Evolutionary conservation across 495 filamentous ascomycete genomes (phyloP).

Genomic region (Aspergillus indologenus): DNA sequence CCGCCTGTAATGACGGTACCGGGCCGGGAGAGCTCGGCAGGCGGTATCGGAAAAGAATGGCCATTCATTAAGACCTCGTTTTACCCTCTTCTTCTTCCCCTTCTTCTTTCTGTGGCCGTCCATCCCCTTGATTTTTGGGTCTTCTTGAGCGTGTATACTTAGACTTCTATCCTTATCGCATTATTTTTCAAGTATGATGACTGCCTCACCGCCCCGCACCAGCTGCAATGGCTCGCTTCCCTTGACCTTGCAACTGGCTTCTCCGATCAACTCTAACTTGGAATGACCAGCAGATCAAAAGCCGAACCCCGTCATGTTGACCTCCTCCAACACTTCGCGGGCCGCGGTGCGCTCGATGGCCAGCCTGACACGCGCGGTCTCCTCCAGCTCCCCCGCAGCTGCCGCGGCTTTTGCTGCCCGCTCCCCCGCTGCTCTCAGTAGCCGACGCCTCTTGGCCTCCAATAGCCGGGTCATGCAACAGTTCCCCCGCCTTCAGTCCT

Average conservation of each 20-base stretch:
- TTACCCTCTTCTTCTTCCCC: slow-evolving; percentile 11
- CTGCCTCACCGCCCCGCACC: not conserved
- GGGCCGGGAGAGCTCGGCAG: slow-evolving; percentile 43
- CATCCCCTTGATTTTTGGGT: slow-evolving; percentile 1
- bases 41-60: slow-evolving; percentile 18
- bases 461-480: slow-evolving; percentile 34
- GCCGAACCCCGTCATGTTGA: slow-evolving; percentile 19
- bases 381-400: slow-evolving; percentile 33
- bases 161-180: slow-evolving; percentile 6
- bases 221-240: not conserved
- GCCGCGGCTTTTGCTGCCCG: slow-evolving; percentile 31
- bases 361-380: slow-evolving; percentile 38
- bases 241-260: not conserved
- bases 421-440: slow-evolving; percentile 28
- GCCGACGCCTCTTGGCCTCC: slow-evolving; percentile 35
- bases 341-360: slow-evolving; percentile 47
- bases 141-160: not conserved
- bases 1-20: slow-evolving; percentile 31
- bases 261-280: slow-evolving; percentile 6
- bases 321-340: slow-evolving; percentile 32
- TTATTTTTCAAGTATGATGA: not conserved
- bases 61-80: slow-evolving; percentile 2
- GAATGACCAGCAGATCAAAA: slow-evolving; percentile 8
- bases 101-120: slow-evolving; percentile 10
- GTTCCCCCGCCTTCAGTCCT: slow-evolving; percentile 43